Base-by-base conservation (phyloP, 768 basidiomycete genomes). In the Collybia mongolica region DNA sequence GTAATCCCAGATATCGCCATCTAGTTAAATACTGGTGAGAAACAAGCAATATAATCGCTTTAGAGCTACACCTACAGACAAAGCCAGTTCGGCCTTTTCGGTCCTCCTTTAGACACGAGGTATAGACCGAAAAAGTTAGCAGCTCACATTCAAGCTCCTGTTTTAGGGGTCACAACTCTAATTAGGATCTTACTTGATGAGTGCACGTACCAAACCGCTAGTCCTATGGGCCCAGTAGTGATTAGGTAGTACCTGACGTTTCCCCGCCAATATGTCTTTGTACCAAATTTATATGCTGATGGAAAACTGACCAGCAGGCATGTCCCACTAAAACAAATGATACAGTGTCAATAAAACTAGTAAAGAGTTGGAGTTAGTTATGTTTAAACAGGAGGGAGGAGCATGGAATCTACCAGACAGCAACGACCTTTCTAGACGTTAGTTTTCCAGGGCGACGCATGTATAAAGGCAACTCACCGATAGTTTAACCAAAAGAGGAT, bases 1-100 rank as follows among this genome's bases (percentile, higher is more conserved):
- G 66, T 58, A 18, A 69, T 56, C 22, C 59, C 68, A n/a, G 68
- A 69, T 29, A 69, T 65, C 17, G 63, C 28, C 63, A 69, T 69
- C 68, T 69, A 42, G n/a, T n/a, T 24, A 11, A 4, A 9, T 2
- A 17, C 36, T 49, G 41, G 22, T 18, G n/a, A 12, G 12, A 7
- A 15, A 35, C 12, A 29, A 41, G 3, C 9, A 20, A 15, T 39
- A 18, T n/a, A 39, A 20, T 20, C 29, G n/a, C 6, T 22, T 17
- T 12, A 6, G 11, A 22, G 20, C 17, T 2, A 23, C 23, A 41
- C 53, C 35, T 38, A 67, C 68, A 18, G 68, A 69, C 22, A 69
- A 39, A 5, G 58, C 58, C 17, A 69, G 51, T 49, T 69, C 68
- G 3, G 54, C 57, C 61, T 62, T 23, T 32, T 18, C 15, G 14